These are phyloP conservation scores for Dothideomycetes sp. DNA, from an alignment of 2,329 filamentous ascomycete genomes.

Conservation along the genomic window DNA sequence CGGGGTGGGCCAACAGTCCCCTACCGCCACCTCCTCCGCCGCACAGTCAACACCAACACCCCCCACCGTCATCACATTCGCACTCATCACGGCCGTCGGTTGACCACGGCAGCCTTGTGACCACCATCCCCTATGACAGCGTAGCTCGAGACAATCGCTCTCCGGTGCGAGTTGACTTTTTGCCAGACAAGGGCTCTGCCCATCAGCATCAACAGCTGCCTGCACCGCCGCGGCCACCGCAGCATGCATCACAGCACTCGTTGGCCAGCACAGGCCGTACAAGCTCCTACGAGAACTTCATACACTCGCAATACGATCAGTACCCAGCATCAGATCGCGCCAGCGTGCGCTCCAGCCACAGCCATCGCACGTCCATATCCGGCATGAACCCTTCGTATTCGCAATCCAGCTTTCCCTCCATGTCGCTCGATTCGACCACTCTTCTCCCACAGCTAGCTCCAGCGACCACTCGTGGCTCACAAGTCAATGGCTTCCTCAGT, in stretches of 20 bases:
- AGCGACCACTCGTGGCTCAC: conserved; percentile 32
- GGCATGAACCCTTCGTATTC: conserved; percentile 47
- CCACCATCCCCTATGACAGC: conserved; percentile 78
- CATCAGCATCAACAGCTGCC: conserved; percentile 25
- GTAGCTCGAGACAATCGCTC: conserved; percentile 39
- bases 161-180: neutral
- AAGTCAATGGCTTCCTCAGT: conserved; percentile 31
- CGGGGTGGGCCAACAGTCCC: conserved; percentile 45
- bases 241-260: conserved; percentile 17
- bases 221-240: conserved; percentile 20
- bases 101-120: conserved; percentile 62
- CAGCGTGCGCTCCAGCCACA: conserved; percentile 53
- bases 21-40: conserved; percentile 53
- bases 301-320: conserved; percentile 22
- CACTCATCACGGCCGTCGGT: conserved; percentile 56
- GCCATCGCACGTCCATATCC: conserved; percentile 45
- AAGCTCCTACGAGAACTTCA: conserved; percentile 13
- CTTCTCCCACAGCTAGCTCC: conserved; percentile 31
- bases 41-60: conserved; percentile 42
- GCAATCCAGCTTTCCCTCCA: conserved; percentile 44
- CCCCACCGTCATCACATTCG: conserved; percentile 39
- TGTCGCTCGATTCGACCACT: conserved; percentile 31
- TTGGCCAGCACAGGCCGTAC: conserved; percentile 8
- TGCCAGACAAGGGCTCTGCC: conserved; percentile 17
- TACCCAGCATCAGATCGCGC: conserved; percentile 51